Conservation (phyloP, 768 basidiomycete species). For the Rossbeevera mucosa region DNA sequence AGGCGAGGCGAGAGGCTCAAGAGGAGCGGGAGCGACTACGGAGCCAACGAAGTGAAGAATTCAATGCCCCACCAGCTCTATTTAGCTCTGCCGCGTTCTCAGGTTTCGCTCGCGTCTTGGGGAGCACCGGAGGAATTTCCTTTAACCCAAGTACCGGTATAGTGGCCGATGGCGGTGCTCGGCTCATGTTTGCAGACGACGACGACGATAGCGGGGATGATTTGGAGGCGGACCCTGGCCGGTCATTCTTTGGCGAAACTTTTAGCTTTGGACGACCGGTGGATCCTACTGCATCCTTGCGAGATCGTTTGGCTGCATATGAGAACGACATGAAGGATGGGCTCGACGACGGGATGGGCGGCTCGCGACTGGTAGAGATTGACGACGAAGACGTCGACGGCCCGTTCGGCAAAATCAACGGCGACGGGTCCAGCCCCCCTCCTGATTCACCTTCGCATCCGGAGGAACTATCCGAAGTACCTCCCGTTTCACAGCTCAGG, state of each 20-base stretch:
- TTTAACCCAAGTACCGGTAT: conserved; percentile 54
- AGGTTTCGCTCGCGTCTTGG: conserved; percentile 53
- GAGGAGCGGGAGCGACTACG: conserved; percentile 44
- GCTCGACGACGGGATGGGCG: conserved; percentile 25
- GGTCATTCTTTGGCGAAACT: conserved; percentile 48
- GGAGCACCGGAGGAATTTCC: conserved; percentile 59
- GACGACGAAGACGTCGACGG: conserved; percentile 33
- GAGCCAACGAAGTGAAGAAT: conserved; percentile 34
- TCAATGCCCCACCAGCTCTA: conserved; percentile 20
- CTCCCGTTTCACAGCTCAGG: conserved; percentile 41
- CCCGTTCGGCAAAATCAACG: conserved; percentile 29
- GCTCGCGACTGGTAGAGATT: conserved; percentile 27
- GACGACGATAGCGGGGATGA: conserved; percentile 58
- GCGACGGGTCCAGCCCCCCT: conserved; percentile 31
- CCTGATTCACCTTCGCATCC: conserved; percentile 20
- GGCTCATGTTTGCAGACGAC: conserved; percentile 65
- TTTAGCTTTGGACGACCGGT: conserved; percentile 41
- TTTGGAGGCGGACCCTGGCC: conserved; percentile 26
- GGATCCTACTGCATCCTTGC: conserved; percentile 54
- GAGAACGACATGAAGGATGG: conserved; percentile 46
- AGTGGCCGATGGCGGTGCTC: conserved; percentile 40
- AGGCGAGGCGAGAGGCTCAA: conserved; percentile 54
- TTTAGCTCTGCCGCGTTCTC: conserved; percentile 38
- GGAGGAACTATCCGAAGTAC: conserved; percentile 39
- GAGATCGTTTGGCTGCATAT: conserved; percentile 59